Base-by-base conservation (phyloP, 139 green algal genomes). In the Edaphochlamys debaryana region DNA sequence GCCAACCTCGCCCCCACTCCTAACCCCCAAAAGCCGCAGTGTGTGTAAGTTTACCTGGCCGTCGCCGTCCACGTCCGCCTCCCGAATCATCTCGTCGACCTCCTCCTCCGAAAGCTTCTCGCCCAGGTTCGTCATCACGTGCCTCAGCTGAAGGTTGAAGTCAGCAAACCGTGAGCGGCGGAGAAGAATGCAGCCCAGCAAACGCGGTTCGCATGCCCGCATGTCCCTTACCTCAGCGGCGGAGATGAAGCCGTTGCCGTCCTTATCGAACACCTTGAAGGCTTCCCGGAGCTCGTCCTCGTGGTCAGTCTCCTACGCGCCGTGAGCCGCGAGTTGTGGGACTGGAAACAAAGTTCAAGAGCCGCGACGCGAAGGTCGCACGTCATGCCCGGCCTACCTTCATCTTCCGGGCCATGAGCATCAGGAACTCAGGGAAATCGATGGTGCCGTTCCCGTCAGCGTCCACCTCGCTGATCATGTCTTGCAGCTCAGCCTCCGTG, bases 241-340 rank as follows among this genome's bases (percentile, higher is more conserved):
- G 13, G 95, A 99, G 77, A 99, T 99, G 85, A 97, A 98, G 50
- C 98, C 98, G 89, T 99, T 99, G 79, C 97, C 96, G 85, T 99
- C 98, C 90, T 99, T 99, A 86, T 99, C 98, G 91, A 99, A 99
- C 62, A 99, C 98, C 91, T 99, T 99, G 94, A 99, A 99, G 0
- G 98, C 98, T 90, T 99, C 98, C 27, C 94, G 90, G 36, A 99
- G 90, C 93, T 99, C 98, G 78, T 99, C 98, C 87, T 99, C 97
- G 54, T 95, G 95, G 88, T 99, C 95, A 9, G 91, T 93, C 81
- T 98, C 95, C 94, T 96, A 91, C 74, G 77, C 23, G n/a, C n/a
- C n/a, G n/a, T n/a, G n/a, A n/a, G n/a, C n/a, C n/a, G n/a, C n/a
- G n/a, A n/a, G n/a, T n/a, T n/a, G n/a, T n/a, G 15, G 37, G 13